These are phyloP conservation scores for Microstroma glucosiphilum DNA, from an alignment of 1,284 basidiomycete species.

Conservation along the genomic window DNA sequence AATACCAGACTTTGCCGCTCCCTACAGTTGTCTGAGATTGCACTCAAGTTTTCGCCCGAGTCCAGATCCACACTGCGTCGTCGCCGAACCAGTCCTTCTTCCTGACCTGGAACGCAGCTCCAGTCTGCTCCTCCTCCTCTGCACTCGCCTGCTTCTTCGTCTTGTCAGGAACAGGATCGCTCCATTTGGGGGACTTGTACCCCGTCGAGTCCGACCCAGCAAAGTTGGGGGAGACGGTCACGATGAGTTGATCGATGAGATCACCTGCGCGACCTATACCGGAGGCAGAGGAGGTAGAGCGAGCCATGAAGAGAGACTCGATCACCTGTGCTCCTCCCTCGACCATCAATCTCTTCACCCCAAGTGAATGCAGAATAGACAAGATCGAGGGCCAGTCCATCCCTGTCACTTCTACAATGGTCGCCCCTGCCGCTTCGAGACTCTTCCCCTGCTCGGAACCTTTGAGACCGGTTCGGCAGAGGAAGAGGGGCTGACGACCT, in stretches of 20 bases:
- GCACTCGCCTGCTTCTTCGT: background rate
- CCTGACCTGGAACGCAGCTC: background rate
- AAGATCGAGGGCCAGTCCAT: slow-evolving; percentile 25
- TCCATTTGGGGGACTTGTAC: slow-evolving; percentile 1
- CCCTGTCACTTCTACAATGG: slow-evolving; percentile 48
- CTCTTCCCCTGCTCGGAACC: slow-evolving; percentile 23
- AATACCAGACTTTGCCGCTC: no score
- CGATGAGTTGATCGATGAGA: slow-evolving; percentile 65
- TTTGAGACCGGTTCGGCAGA: slow-evolving; percentile 54
- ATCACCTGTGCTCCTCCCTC: slow-evolving; percentile 87
- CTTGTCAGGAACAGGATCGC: background rate
- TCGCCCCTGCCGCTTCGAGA: slow-evolving; percentile 52
- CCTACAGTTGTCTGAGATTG: no score
- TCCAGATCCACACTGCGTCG: slow-evolving; percentile 3
- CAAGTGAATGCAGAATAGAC: slow-evolving; percentile 37
- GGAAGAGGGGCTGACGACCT: slow-evolving; percentile 70
- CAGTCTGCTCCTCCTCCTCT: slow-evolving; percentile 2
- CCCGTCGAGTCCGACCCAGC: slow-evolving; percentile 3
- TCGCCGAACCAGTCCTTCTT: slow-evolving; percentile 3
- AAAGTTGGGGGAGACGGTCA: slow-evolving; percentile 70
- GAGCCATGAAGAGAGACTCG: slow-evolving; percentile 61
- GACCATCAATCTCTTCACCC: slow-evolving; percentile 77
- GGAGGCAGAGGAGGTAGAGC: slow-evolving; percentile 3
- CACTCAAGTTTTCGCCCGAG: background rate
- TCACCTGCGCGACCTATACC: slow-evolving; percentile 46